These are phyloP conservation scores for Adansonia madagascariensis DNA, from an alignment of 441 rosid genomes.

Conservation along the genomic window DNA sequence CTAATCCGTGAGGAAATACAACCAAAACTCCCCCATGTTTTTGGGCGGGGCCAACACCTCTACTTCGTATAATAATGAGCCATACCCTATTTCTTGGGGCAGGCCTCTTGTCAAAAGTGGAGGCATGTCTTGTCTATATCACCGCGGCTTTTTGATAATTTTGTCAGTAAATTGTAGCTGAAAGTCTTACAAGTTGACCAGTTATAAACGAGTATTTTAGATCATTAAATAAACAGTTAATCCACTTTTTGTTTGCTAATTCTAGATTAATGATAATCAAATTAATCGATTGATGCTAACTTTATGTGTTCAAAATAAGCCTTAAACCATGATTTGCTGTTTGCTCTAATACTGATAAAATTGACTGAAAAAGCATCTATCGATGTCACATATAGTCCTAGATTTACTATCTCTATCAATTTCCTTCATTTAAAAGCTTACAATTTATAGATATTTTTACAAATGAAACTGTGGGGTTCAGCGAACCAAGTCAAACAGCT, in stretches of 20 bases:
- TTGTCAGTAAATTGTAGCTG: neutral
- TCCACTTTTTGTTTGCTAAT: neutral
- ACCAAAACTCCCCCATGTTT: neutral
- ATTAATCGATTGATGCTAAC: neutral
- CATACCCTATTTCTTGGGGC: conserved; percentile 8
- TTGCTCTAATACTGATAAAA: neutral
- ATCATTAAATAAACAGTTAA: neutral
- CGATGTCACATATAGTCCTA: neutral
- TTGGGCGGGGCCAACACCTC: neutral
- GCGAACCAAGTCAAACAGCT: neutral
- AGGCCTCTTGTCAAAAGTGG: neutral
- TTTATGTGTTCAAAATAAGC: neutral
- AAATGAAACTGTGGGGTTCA: neutral
- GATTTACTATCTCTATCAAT: neutral
- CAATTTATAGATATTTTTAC: neutral
- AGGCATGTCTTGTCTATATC: neutral
- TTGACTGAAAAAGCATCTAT: neutral
- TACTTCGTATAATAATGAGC: neutral
- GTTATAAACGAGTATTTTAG: neutral
- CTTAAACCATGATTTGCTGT: neutral
- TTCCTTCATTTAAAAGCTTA: neutral
- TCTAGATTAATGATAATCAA: neutral
- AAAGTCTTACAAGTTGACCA: neutral
- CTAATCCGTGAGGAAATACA: neutral
- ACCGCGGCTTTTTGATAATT: neutral